Conservation (phyloP, 768 basidiomycete species). For the Serendipita sp. region DNA sequence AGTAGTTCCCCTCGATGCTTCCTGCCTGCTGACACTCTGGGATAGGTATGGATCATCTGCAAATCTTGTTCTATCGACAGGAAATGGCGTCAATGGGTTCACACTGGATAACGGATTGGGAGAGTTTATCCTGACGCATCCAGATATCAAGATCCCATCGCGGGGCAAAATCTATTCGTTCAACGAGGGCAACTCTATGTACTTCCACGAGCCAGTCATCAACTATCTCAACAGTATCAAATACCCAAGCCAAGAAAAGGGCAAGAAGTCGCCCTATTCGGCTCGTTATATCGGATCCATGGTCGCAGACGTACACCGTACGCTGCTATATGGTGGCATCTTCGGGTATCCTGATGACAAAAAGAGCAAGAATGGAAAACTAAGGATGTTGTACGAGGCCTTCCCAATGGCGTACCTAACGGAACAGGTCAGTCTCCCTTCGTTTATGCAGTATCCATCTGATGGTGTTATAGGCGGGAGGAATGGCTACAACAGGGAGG, state of each 20-base stretch:
- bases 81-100: slow-evolving; percentile 93
- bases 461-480: slow-evolving; percentile 55
- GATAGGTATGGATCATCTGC: slow-evolving; percentile 82
- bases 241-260: slow-evolving; percentile 34
- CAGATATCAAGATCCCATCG: slow-evolving; percentile 82
- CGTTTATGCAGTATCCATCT: slow-evolving; percentile 7
- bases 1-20: slow-evolving; percentile 16
- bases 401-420: slow-evolving; percentile 96
- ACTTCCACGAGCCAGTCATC: slow-evolving; percentile 69
- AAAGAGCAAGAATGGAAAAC: slow-evolving; percentile 91
- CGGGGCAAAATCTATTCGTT: slow-evolving; percentile 99
- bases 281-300: slow-evolving; percentile 94
- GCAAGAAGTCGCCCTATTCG: slow-evolving; percentile 68
- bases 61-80: slow-evolving; percentile 89
- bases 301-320: slow-evolving; percentile 97
- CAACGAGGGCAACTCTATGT: slow-evolving; percentile 96
- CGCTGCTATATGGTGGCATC: slow-evolving; percentile 91
- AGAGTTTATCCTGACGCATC: slow-evolving; percentile 98
- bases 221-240: slow-evolving; percentile 86
- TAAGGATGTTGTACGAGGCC: slow-evolving; percentile 88
- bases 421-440: slow-evolving; percentile 51
- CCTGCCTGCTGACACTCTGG: background rate
- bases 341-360: slow-evolving; percentile 97
- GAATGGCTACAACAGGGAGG: slow-evolving; percentile 91
- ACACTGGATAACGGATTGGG: slow-evolving; percentile 90